Conservation (phyloP, 495 filamentous ascomycete genomes). For the Penicillium coffeae region DNA sequence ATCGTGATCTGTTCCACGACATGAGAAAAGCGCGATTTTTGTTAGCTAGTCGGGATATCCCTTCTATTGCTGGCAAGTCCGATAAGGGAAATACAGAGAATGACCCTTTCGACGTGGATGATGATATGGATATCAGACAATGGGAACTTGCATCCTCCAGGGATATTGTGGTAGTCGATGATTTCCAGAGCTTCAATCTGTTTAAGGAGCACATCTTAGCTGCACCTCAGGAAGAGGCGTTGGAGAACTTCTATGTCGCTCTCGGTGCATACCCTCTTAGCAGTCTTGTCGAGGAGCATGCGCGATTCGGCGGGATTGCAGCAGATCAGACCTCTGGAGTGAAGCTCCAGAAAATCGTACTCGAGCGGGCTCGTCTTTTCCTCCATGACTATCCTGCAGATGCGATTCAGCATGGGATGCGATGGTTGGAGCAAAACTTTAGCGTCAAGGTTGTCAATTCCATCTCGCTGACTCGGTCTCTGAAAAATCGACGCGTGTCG, state of each 20-base stretch:
- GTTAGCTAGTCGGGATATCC: constrained; percentile 72
- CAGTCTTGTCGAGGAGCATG: constrained; percentile 43
- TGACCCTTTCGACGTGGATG: constrained; percentile 58
- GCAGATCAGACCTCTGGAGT: constrained; percentile 50
- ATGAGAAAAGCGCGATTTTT: constrained; percentile 76
- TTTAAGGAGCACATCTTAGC: constrained; percentile 79
- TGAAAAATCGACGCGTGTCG: constrained; percentile 61
- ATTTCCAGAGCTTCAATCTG: constrained; percentile 75
- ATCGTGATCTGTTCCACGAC: constrained; percentile 69
- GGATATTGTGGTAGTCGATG: constrained; percentile 78
- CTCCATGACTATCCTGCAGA: constrained; percentile 68
- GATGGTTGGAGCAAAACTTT: constrained; percentile 87
- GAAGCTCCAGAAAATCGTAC: constrained; percentile 69
- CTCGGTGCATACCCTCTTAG: constrained; percentile 45
- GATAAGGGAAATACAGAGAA: constrained; percentile 21
- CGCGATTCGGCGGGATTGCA: constrained; percentile 45
- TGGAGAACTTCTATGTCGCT: constrained; percentile 77
- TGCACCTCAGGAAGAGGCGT: constrained; percentile 78
- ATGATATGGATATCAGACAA: constrained; percentile 68
- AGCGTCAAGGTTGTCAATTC: constrained; percentile 70
- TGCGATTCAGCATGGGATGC: constrained; percentile 71
- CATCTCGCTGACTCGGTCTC: constrained; percentile 67
- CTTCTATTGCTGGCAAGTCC: constrained; percentile 25
- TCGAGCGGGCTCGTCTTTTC: constrained; percentile 84
- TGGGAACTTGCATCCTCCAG: constrained; percentile 67